Conservation (phyloP, 2,329 filamentous ascomycete genomes). For the Cercospora sesami region DNA sequence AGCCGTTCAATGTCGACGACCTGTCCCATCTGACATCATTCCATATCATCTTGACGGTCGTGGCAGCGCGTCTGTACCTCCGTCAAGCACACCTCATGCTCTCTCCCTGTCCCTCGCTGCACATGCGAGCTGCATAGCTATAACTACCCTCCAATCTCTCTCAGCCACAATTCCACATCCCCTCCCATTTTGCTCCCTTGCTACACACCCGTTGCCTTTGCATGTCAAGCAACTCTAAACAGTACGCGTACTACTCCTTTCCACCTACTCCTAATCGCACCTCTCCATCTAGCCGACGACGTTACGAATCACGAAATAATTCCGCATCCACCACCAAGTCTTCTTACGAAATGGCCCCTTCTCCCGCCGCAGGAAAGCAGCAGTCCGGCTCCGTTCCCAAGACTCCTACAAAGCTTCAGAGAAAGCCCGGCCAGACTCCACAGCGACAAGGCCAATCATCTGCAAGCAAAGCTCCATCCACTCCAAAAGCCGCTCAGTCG, state of each 20-base stretch:
- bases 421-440: conserved; percentile 33
- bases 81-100: conserved; percentile 11
- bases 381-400: conserved; percentile 46
- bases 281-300: conserved; percentile 42
- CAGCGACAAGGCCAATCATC: conserved; percentile 16
- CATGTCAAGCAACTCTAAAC: conserved; percentile 52
- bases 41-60: conserved; percentile 17
- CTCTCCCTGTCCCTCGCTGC: conserved; percentile 9
- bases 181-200: conserved; percentile 22
- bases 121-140: conserved; percentile 22
- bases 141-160: conserved; percentile 17
- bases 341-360: conserved; percentile 49
- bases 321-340: conserved; percentile 37
- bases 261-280: conserved; percentile 51
- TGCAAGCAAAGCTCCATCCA: conserved; percentile 25
- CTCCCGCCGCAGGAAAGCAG: conserved; percentile 53
- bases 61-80: conserved; percentile 10
- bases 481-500: conserved; percentile 34
- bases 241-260: conserved; percentile 55
- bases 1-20: conserved; percentile 15
- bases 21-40: conserved; percentile 21
- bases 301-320: conserved; percentile 30
- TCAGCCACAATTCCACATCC: conserved; percentile 26
- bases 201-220: conserved; percentile 34
- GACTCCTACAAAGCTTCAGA: conserved; percentile 54